phyloP scores from a whole-genome alignment of 192 early-diverging fungal genomes.

The Mycoemilia scoparia region DNA sequence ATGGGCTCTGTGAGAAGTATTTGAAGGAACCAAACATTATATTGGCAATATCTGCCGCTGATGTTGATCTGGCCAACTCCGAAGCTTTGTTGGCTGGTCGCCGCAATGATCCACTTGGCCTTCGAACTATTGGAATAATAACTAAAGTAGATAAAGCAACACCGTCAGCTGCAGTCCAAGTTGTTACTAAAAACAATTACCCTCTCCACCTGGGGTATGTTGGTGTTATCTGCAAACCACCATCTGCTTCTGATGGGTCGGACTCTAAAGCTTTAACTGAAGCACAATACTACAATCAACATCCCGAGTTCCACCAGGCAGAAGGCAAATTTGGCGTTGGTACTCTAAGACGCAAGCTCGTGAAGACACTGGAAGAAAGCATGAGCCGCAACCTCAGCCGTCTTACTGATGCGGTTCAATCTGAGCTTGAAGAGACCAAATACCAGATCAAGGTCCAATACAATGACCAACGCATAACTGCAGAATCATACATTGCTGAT shows the following conservation, averaged over 20 bases:
- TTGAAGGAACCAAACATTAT: slow-evolving; percentile 68
- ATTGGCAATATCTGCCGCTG: slow-evolving; percentile 64
- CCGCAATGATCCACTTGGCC: slow-evolving; percentile 57
- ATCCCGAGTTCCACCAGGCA: slow-evolving; percentile 31
- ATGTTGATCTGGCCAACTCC: slow-evolving; percentile 76
- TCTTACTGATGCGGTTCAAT: slow-evolving; percentile 85
- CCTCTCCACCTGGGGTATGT: slow-evolving; percentile 89
- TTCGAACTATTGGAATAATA: slow-evolving; percentile 66
- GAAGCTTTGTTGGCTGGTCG: slow-evolving; percentile 62
- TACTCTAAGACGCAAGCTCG: slow-evolving; percentile 70
- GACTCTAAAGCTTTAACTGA: slow-evolving; percentile 26
- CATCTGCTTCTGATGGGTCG: slow-evolving; percentile 9
- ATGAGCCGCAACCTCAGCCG: slow-evolving; percentile 69
- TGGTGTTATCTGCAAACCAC: slow-evolving; percentile 79
- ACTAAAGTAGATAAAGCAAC: slow-evolving; percentile 81
- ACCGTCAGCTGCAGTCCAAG: slow-evolving; percentile 52
- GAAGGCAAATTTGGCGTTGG: slow-evolving; percentile 63
- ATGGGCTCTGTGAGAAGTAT: slow-evolving; percentile 68
- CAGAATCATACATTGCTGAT: slow-evolving; percentile 92
- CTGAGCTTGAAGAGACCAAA: slow-evolving; percentile 80
- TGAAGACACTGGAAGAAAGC: slow-evolving; percentile 77
- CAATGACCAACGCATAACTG: slow-evolving; percentile 85
- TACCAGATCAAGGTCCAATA: slow-evolving; percentile 99
- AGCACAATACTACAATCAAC: slow-evolving; percentile 35
- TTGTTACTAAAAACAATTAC: slow-evolving; percentile 81